phyloP scores from a whole-genome alignment of 2,329 filamentous ascomycete species.

The Elsinoe australis region DNA sequence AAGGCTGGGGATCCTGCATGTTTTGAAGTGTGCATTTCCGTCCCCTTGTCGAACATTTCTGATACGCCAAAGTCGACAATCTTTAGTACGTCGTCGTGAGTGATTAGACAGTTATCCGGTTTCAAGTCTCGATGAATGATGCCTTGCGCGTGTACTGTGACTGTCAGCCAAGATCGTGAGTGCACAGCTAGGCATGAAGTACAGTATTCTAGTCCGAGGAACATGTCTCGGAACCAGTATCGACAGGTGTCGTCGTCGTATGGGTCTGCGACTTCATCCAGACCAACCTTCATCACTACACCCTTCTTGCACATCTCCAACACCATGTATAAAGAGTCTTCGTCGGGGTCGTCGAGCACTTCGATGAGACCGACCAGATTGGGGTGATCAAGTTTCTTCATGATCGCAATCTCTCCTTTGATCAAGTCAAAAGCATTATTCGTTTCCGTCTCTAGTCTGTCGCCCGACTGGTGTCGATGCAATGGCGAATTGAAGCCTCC shows the following conservation, averaged over 20 bases:
- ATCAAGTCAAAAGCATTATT: conserved; percentile 78
- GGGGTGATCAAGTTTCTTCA: conserved; percentile 95
- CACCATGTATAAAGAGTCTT: conserved; percentile 97
- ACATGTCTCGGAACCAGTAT: conserved; percentile 89
- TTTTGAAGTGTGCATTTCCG: conserved; percentile 83
- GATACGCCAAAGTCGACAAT: conserved; percentile 98
- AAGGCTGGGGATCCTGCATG: conserved; percentile 93
- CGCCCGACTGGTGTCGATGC: conserved; percentile 49
- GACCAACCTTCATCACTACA: conserved; percentile 88
- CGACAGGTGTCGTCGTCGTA: conserved; percentile 77
- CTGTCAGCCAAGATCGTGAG: conserved; percentile 7
- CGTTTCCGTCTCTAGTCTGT: conserved; percentile 45
- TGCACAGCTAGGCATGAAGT: conserved; percentile 33
- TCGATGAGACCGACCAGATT: conserved; percentile 92
- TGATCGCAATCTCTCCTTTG: conserved; percentile 92
- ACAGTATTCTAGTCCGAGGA: conserved; percentile 90
- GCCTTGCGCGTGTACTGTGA: conserved; percentile 76
- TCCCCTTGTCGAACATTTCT: conserved; percentile 90
- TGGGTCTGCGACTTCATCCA: conserved; percentile 74
- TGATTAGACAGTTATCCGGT: conserved; percentile 88
- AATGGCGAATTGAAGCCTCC: conserved; percentile 56
- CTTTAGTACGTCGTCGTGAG: conserved; percentile 86
- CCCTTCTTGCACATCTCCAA: conserved; percentile 99
- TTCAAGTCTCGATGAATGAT: conserved; percentile 97
- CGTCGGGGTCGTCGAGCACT: conserved; percentile 88